Conservation (phyloP, 257 asterid species). For the Gynochthodes officinalis region DNA sequence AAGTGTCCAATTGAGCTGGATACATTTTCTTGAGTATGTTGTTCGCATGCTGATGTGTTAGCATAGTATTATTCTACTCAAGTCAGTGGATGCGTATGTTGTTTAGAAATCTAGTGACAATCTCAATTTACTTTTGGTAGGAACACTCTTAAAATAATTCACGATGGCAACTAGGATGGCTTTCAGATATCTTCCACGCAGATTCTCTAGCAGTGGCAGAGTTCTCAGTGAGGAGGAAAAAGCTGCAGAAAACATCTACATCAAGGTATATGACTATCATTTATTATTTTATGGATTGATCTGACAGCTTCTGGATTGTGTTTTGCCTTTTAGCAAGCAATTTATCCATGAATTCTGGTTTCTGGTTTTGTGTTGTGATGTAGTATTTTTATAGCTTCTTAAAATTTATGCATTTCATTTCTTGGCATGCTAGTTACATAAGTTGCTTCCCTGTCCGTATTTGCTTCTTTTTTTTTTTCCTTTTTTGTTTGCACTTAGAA, state of each 20-base stretch:
- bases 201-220: conserved; percentile 75
- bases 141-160: conserved; percentile 19
- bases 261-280: conserved; percentile 52
- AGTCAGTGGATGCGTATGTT: neutral
- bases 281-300: neutral
- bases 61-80: neutral
- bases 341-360: neutral
- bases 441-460: neutral
- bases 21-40: neutral
- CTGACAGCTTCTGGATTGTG: neutral
- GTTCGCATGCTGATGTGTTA: neutral
- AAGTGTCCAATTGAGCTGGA: neutral
- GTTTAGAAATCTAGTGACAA: neutral
- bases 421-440: neutral
- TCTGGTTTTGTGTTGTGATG: neutral
- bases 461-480: neutral
- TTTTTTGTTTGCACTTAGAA: too few species aligned
- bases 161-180: conserved; percentile 74
- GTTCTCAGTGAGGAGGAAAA: conserved; percentile 87
- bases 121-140: conserved; percentile 21
- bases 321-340: conserved; percentile 14
- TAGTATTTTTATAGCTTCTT: neutral
- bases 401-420: neutral
- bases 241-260: conserved; percentile 97
- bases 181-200: conserved; percentile 62